Conservation (phyloP, 192 early-diverging fungal species). For the Coemansia interrupta region DNA sequence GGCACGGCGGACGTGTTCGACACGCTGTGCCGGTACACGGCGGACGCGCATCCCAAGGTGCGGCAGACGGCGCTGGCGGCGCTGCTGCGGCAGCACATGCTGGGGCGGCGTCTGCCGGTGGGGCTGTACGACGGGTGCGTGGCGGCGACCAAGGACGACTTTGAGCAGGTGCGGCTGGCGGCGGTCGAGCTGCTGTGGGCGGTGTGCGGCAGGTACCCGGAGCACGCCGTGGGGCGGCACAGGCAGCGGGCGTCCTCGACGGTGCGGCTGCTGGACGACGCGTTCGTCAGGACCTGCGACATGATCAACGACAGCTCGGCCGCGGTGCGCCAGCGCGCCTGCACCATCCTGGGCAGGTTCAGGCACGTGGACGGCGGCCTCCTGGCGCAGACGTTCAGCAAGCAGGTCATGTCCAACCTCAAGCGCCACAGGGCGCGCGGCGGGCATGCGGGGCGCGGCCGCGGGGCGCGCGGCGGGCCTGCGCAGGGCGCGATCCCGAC, state of each 20-base stretch:
- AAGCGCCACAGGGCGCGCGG: slow-evolving; percentile 31
- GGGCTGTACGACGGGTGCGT: slow-evolving; percentile 64
- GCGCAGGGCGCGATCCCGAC: slow-evolving; percentile 54
- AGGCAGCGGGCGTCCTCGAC: slow-evolving; percentile 22
- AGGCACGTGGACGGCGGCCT: slow-evolving; percentile 57
- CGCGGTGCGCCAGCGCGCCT: slow-evolving; percentile 70
- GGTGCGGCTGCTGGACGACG: slow-evolving; percentile 63
- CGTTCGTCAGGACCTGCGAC: slow-evolving; percentile 78
- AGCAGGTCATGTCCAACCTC: slow-evolving; percentile 72
- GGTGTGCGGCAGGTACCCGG: slow-evolving; percentile 54
- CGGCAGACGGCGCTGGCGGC: slow-evolving; percentile 29
- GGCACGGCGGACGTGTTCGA: slow-evolving; percentile 15
- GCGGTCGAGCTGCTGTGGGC: slow-evolving; percentile 68
- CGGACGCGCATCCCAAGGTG: slow-evolving; percentile 44
- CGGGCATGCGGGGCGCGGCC: slow-evolving; percentile 17
- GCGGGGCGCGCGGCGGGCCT: slow-evolving; percentile 8
- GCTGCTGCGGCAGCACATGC: slow-evolving; percentile 36
- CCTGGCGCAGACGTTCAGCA: slow-evolving; percentile 72
- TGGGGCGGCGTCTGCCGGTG: slow-evolving; percentile 17
- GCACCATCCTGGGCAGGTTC: slow-evolving; percentile 64
- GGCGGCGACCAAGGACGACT: slow-evolving; percentile 64
- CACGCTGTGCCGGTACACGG: slow-evolving; percentile 27
- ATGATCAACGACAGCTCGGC: slow-evolving; percentile 74
- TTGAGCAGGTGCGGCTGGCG: slow-evolving; percentile 67
- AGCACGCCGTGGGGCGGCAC: slow-evolving; percentile 41